Conservation (phyloP, 805 yeast genomes). For the Yamadazyma nakazawae region DNA sequence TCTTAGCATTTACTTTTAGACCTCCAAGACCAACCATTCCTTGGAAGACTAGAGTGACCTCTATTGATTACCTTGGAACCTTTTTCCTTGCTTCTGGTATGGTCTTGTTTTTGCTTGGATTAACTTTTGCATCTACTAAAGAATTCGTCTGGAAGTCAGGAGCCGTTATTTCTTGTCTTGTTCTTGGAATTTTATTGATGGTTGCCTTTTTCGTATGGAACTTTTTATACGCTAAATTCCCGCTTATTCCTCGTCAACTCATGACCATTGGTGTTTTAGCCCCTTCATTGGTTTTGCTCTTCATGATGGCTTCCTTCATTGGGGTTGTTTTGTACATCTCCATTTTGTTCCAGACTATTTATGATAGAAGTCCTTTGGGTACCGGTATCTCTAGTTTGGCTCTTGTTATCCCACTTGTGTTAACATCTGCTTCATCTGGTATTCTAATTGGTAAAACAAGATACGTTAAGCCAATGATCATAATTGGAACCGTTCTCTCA, state of each 20-base stretch:
- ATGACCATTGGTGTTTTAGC: slow-evolving; percentile 36
- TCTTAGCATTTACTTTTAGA: slow-evolving; percentile 38
- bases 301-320: slow-evolving; percentile 22
- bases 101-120: slow-evolving; percentile 44
- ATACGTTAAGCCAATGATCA: slow-evolving; percentile 38
- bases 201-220: slow-evolving; percentile 39
- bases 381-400: slow-evolving; percentile 49
- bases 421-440: slow-evolving; percentile 37
- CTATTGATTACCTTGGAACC: slow-evolving; percentile 48
- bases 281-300: slow-evolving; percentile 32
- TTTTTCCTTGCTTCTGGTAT: slow-evolving; percentile 37
- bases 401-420: slow-evolving; percentile 35
- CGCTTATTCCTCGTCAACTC: slow-evolving; percentile 46
- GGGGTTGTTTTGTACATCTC: slow-evolving; percentile 17
- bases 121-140: slow-evolving; percentile 49
- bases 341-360: slow-evolving; percentile 50
- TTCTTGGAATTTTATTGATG: slow-evolving; percentile 40
- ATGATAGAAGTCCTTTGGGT: slow-evolving; percentile 37
- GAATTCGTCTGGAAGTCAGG: slow-evolving; percentile 51
- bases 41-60: slow-evolving; percentile 31
- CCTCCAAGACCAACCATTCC: slow-evolving; percentile 45
- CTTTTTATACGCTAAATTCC: slow-evolving; percentile 37
- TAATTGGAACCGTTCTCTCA: slow-evolving; percentile 18
- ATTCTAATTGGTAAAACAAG: slow-evolving; percentile 34
- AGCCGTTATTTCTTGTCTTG: slow-evolving; percentile 46